Percentiles rank a stretch among this genome's conserved stretches.
phyloP scores from a whole-genome alignment of 495 filamentous ascomycete species.

The Staphylotrichum tortipilum region DNA sequence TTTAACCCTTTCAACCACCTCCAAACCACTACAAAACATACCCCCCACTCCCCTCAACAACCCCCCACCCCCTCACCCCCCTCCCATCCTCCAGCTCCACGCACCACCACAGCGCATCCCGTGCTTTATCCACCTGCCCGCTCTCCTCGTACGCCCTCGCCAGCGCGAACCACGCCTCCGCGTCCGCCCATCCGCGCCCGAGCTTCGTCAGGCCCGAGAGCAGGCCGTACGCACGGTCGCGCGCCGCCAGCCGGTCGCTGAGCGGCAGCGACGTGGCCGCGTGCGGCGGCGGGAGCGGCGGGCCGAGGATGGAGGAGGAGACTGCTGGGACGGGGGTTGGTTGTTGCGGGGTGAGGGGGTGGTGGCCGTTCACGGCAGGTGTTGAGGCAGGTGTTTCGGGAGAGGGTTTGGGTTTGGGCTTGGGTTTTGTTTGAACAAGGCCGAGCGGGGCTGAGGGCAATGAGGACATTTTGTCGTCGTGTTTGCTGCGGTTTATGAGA shows the following conservation, averaged over 20 bases:
- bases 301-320: conserved; percentile 11
- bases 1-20: not conserved
- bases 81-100: conserved; percentile 63
- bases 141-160: conserved; percentile 78
- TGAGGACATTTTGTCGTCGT: conserved; percentile 13
- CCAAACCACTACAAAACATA: conserved; percentile 43
- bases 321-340: not conserved
- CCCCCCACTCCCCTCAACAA: conserved; percentile 46
- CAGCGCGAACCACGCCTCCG: conserved; percentile 89
- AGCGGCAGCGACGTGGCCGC: conserved; percentile 49
- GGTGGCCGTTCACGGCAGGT: too few relatives aligned
- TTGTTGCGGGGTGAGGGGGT: not conserved
- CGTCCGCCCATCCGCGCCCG: conserved; percentile 82
- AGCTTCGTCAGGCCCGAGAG: conserved; percentile 73
- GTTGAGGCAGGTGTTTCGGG: too few relatives aligned
- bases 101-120: conserved; percentile 67
- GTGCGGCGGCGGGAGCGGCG: conserved; percentile 35
- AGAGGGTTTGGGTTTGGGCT: not conserved
- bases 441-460: conserved; percentile 37
- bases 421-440: conserved; percentile 16
- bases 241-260: conserved; percentile 68
- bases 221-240: conserved; percentile 78
- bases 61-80: conserved; percentile 52
- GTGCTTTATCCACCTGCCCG: conserved; percentile 74
- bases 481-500: conserved; percentile 3